Conservation (phyloP, 2,329 filamentous ascomycete species). For the Trichoderma citrinoviride region DNA sequence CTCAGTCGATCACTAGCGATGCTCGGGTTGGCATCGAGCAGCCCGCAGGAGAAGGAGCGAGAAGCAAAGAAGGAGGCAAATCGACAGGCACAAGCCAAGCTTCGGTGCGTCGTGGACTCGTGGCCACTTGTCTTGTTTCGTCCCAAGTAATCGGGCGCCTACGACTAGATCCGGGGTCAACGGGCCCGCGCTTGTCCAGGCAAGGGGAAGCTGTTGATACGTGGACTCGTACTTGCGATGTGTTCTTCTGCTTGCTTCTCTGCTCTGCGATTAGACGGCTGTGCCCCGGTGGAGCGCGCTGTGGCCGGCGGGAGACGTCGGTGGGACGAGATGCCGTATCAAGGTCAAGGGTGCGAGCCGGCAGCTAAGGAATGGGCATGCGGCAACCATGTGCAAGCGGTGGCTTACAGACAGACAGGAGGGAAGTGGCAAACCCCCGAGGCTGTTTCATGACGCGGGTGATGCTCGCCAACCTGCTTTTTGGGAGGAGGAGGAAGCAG, state of each 20-base stretch:
- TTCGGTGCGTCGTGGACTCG: constrained; percentile 12
- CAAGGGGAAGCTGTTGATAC: constrained; percentile 16
- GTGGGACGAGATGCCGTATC: constrained; percentile 22
- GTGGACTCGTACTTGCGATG: neutral
- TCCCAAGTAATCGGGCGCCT: constrained; percentile 23
- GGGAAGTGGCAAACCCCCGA: constrained; percentile 18
- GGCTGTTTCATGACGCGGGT: constrained; percentile 20
- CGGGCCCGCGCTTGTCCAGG: constrained; percentile 15
- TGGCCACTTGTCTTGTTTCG: constrained; percentile 12
- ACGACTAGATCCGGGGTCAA: constrained; percentile 22
- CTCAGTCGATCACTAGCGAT: constrained; percentile 20
- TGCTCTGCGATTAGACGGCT: neutral
- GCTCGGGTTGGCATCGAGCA: constrained; percentile 17
- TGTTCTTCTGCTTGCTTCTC: neutral
- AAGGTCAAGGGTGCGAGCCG: constrained; percentile 17
- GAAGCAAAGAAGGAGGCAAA: neutral
- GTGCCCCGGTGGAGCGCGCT: constrained; percentile 13
- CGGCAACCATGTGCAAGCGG: constrained; percentile 14
- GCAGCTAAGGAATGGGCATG: constrained; percentile 10
- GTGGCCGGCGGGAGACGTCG: constrained; percentile 18
- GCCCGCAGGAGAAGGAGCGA: neutral
- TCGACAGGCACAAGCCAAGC: constrained; percentile 20
- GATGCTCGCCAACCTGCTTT: constrained; percentile 21
- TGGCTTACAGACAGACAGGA: constrained; percentile 10
- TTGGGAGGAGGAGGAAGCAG: constrained; percentile 6